Evolutionary conservation across 2,329 filamentous ascomycete genomes (phyloP), one percentile per base, ranked within the genome.

Genomic region (Aspergillus eucalypticola): DNA sequence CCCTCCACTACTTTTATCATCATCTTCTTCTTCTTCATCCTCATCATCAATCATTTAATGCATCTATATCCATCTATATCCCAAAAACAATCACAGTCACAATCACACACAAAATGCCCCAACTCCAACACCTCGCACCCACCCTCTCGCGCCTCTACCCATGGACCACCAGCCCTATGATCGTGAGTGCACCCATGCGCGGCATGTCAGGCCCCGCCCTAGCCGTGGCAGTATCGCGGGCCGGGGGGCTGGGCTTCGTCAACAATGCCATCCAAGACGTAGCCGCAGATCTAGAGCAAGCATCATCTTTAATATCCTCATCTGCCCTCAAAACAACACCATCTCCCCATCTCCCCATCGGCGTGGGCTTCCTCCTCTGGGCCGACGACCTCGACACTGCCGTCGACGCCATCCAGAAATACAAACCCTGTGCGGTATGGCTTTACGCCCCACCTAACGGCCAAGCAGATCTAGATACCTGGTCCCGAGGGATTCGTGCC

Each of bases 101-200:
- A 42, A 8, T 25, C 23, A 17, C n/a, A n/a, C 29, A 17, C 29
- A 44, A n/a, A n/a, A 59, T 59, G 57, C 23, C 51, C 1, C 52
- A 21, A 11, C 3, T 13, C 5, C 17, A 25, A 3, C 35, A 48
- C 5, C 57, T 55, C 11, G 25, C 58, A n/a, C 15, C 49, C 6
- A 6, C 19, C 17, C 48, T 63, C n/a, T 15, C 53, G 5, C 48
- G 35, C 17, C 2, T 11, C 61, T 88, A 88, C 67, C 85, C 87
- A 65, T 90, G 87, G 86, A 82, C 80, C 4, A 71, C 79, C n/a
- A 68, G 73, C 2, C 88, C 88, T 1, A 75, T 91, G 17, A 81
- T 92, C 21, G 79, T 85, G 57, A 78, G 82, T 57, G 90, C 88
- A 2, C 90, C 90, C 0, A 92, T 92, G 90, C 85, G 88, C 54